Conservation (phyloP, 73 alveolate species). For the Tetrahymena borealis region DNA sequence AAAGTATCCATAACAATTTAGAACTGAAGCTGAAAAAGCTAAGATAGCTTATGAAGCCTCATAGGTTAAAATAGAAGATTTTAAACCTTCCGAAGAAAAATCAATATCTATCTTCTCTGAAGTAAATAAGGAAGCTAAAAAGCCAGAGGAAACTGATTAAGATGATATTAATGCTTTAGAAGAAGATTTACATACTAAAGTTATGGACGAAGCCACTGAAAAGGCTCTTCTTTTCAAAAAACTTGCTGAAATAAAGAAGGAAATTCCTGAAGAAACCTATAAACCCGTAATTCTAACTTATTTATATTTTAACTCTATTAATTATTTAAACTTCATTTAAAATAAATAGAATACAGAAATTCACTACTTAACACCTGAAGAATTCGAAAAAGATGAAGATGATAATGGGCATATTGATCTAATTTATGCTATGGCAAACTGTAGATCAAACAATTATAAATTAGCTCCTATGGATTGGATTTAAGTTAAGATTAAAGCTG, state of each 20-base stretch:
- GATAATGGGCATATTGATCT: conserved; percentile 87
- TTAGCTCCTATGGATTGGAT: conserved; percentile 94
- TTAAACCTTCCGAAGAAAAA: conserved; percentile 78
- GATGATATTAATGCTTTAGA: conserved; percentile 40
- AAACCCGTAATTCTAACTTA: not conserved
- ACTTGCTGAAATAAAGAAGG: conserved; percentile 47
- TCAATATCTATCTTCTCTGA: conserved; percentile 67
- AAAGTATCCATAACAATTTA: conserved; percentile 32
- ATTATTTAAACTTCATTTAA: too few relatives aligned
- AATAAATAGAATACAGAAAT: not conserved
- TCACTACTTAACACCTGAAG: conserved; percentile 46
- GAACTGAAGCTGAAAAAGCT: not conserved
- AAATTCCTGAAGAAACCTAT: not conserved
- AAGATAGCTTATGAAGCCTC: not conserved
- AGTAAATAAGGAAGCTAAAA: conserved; percentile 59
- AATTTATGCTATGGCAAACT: conserved; percentile 87
- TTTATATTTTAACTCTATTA: not conserved
- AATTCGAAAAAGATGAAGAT: conserved; percentile 94
- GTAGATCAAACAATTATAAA: conserved; percentile 78
- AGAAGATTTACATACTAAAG: not conserved
- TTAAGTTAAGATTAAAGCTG: conserved; percentile 92
- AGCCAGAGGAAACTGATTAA: conserved; percentile 43
- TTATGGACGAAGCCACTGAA: conserved; percentile 37
- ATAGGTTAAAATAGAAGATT: conserved; percentile 55
- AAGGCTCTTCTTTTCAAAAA: conserved; percentile 35